A percentile compares a stretch with the other conserved stretches of the same genome.
Evolutionary conservation across 305 asterid species (phyloP).

Genomic region (Rubia peregrina): DNA sequence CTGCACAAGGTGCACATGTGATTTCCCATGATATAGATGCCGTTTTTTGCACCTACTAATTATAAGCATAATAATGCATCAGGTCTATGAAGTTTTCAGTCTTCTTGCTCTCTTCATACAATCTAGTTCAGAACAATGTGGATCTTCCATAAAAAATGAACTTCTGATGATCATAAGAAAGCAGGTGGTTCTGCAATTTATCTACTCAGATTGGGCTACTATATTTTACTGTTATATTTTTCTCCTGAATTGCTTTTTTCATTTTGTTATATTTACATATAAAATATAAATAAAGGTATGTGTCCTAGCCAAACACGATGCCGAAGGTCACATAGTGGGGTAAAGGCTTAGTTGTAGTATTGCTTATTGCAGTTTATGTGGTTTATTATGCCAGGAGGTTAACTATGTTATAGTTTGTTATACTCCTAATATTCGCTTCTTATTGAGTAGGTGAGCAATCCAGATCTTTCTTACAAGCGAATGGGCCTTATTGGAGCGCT

Average conservation of each 20-base stretch:
- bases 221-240: conserved; percentile 2
- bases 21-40: conserved; percentile 13
- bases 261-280: background rate
- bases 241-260: background rate
- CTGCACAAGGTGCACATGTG: conserved; percentile 56
- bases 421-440: conserved; percentile 16
- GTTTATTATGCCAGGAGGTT: conserved; percentile 15
- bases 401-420: conserved; percentile 20
- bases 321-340: background rate
- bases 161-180: conserved; percentile 75
- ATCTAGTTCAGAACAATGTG: conserved; percentile 50
- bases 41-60: conserved; percentile 15
- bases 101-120: conserved; percentile 58
- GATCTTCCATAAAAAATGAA: conserved; percentile 68
- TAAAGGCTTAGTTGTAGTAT: background rate
- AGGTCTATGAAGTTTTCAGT: conserved; percentile 81
- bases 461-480: conserved; percentile 69
- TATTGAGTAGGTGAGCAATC: conserved; percentile 55
- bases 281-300: background rate
- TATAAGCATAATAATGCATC: conserved; percentile 27
- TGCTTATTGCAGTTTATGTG: background rate
- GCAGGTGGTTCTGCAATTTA: conserved; percentile 38
- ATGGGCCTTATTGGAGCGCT: conserved; percentile 85
- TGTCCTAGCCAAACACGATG: too few relatives aligned
- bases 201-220: background rate